Evolutionary conservation across 345 rosid genomes (phyloP), one percentile per base, ranked within the genome.

Genomic region (Eucalyptus regnans): DNA sequence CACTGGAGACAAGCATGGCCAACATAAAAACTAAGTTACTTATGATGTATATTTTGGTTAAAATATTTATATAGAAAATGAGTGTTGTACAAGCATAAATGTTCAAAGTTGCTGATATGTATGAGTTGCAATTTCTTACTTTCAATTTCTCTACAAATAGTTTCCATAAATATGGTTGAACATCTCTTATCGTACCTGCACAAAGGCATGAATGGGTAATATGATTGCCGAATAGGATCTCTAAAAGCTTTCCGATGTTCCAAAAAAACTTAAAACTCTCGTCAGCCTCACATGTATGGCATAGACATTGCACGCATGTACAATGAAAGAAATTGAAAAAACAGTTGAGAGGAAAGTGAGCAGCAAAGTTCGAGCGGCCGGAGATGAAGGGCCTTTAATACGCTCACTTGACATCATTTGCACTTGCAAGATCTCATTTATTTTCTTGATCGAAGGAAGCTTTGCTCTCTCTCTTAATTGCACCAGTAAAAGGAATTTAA

Each of bases 31-130:
- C 14, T 48, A 11, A 48, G 50, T 54, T 20, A 50, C 6, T 13
- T 15, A 9, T 58, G 5, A 41, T 8, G 3, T 23, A 4, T 60
- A 60, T 27, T 12, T 60, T 27, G 4, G 3, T 12, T 27, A 60
- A 60, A 60, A 60, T 4, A 60, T 0, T 5, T 60, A 12, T 2
- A 58, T 2, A 2, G n/a, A 25, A 0, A 12, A 58, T 25, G 7
- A 27, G 71, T 62, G 16, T 3, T 3, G 17, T 16, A 16, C 54
- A 20, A 54, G 25, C 60, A 54, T 56, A 56, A 12, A 9, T 62
- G 68, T 12, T 27, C 0, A 62, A 17, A 29, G 71, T 62, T 62
- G 8, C 5, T 2, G 1, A 29, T 17, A 62, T 12, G 68, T 29
- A 29, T 6, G 71, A 13, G 2, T 29, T 7, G 3, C 33, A 62